Evolutionary conservation across 495 filamentous ascomycete species (phyloP).

Genomic region (Penicillium lividum): DNA sequence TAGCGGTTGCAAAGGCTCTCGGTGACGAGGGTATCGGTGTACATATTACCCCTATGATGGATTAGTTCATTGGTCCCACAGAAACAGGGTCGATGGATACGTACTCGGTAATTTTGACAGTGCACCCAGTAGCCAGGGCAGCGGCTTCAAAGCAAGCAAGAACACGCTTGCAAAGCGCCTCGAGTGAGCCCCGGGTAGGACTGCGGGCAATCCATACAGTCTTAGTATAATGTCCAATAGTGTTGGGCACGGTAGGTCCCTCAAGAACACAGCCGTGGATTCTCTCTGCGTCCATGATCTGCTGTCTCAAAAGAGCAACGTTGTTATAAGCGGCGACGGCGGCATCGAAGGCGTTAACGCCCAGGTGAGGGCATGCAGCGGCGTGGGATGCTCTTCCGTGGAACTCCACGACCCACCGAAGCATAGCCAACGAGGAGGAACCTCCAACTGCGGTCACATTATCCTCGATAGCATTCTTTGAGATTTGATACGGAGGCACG

Average conservation of each 20-base stretch:
- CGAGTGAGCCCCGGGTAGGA: not conserved
- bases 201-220: not conserved
- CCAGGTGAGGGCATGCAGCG: conserved; percentile 56
- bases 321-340: conserved; percentile 55
- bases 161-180: not conserved
- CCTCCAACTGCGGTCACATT: not conserved
- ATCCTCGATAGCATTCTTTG: not conserved
- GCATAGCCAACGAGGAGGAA: conserved; percentile 6
- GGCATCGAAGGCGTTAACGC: conserved; percentile 61
- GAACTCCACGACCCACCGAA: conserved; percentile 11
- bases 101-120: not conserved
- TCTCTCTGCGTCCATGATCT: conserved; percentile 54
- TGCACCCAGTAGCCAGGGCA: not conserved
- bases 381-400: conserved; percentile 39
- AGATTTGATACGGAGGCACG: not conserved
- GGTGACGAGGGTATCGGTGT: not conserved
- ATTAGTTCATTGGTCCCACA: not conserved
- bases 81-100: not conserved
- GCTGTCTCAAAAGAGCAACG: conserved; percentile 56
- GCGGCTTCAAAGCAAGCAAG: not conserved
- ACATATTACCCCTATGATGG: not conserved
- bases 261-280: conserved; percentile 26
- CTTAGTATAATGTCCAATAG: not conserved
- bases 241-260: conserved; percentile 4
- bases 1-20: not conserved